These are phyloP conservation scores for Sporothrix luriei DNA, from an alignment of 2,329 filamentous ascomycete genomes.

Conservation along the genomic window DNA sequence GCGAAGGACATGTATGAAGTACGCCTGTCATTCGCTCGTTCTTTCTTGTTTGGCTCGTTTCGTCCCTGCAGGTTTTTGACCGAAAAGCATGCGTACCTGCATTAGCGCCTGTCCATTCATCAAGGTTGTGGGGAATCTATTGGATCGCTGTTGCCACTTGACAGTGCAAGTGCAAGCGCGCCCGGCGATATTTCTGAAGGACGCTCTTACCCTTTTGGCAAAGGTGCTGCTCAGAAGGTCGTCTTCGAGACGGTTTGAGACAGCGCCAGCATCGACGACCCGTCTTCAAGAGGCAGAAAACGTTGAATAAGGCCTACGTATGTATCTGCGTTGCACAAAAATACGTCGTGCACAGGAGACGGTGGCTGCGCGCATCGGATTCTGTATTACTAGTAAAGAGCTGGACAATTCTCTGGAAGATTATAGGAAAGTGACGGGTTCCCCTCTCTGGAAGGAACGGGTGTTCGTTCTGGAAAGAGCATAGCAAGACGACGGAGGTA, in stretches of 20 bases:
- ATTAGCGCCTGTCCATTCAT: constrained; percentile 20
- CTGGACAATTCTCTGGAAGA: neutral
- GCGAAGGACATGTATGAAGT: neutral
- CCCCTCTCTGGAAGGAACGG: neutral
- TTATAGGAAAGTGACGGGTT: neutral
- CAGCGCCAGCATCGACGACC: neutral
- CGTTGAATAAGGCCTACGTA: neutral
- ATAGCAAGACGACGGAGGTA: neutral
- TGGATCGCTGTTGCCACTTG: constrained; percentile 7
- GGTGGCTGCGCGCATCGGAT: neutral
- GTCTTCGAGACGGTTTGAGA: neutral
- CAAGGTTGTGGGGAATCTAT: constrained; percentile 3
- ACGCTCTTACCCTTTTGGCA: neutral
- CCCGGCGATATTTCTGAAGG: constrained; percentile 10
- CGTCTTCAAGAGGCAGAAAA: constrained; percentile 1
- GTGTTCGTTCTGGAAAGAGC: neutral
- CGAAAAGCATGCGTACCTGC: constrained; percentile 26
- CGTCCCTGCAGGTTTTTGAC: constrained; percentile 6
- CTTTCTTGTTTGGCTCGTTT: constrained; percentile 20
- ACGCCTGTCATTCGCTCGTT: neutral
- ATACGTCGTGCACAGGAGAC: constrained; percentile 11
- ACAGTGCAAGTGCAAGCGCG: constrained; percentile 17
- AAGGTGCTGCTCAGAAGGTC: neutral
- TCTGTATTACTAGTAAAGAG: neutral
- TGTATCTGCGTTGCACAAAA: neutral